phyloP scores from a whole-genome alignment of 192 early-diverging fungal species.

The Podila epigama region DNA sequence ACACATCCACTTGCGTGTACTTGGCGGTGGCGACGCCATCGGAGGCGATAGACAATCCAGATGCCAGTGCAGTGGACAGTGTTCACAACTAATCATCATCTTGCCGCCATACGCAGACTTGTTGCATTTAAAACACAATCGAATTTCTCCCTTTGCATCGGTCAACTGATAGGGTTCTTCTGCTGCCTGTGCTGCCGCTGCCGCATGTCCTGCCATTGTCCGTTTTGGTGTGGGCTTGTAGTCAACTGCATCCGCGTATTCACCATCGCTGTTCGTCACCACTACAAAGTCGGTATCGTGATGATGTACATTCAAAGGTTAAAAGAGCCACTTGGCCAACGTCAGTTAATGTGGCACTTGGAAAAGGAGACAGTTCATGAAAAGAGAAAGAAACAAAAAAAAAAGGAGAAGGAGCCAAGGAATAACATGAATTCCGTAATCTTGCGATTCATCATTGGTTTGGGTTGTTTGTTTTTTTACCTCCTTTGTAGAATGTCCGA shows the following conservation, averaged over 20 bases:
- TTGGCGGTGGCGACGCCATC: conserved; percentile 53
- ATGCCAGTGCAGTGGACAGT: conserved; percentile 62
- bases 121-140: conserved; percentile 52
- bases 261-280: conserved; percentile 47
- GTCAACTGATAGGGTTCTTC: conserved; percentile 41
- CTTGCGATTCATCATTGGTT: neutral
- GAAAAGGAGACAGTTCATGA: neutral
- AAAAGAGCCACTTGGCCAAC: too few species aligned
- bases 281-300: too few species aligned
- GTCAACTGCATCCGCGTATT: conserved; percentile 48
- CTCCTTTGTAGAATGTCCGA: conserved; percentile 37
- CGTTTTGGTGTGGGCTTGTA: conserved; percentile 35
- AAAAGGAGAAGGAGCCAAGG: neutral
- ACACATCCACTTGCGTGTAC: conserved; percentile 61
- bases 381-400: neutral
- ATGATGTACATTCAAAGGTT: too few species aligned
- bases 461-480: conserved; percentile 5
- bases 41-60: conserved; percentile 62
- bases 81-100: conserved; percentile 59
- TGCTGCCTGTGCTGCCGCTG: conserved; percentile 2
- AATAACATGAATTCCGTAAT: neutral
- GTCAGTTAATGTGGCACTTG: too few species aligned
- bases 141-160: conserved; percentile 46
- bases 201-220: conserved; percentile 1
- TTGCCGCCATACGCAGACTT: conserved; percentile 41